Conservation (phyloP, 2,329 filamentous ascomycete species). For the Aspergillus pseudotamarii region DNA sequence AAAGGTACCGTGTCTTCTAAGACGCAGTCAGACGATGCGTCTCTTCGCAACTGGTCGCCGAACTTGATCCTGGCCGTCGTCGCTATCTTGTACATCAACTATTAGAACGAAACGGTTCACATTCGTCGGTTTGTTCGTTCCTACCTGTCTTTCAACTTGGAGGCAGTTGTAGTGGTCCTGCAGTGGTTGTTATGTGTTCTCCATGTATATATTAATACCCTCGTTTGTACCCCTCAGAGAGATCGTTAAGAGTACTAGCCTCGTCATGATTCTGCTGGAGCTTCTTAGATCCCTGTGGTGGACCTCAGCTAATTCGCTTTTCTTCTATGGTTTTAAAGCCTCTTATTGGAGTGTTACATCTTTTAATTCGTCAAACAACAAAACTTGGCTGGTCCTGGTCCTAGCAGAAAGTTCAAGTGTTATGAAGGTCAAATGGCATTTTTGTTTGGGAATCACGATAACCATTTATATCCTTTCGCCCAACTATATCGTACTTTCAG, state of each 20-base stretch:
- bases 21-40: conserved; percentile 17
- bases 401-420: neutral
- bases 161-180: neutral
- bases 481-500: neutral
- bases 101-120: conserved; percentile 1
- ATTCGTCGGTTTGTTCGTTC: neutral
- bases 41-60: conserved; percentile 15
- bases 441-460: neutral
- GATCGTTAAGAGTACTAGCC: neutral
- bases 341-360: neutral
- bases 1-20: conserved; percentile 18
- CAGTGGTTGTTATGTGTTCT: neutral
- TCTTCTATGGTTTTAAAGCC: neutral
- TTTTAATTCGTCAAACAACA: neutral
- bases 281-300: neutral
- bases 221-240: neutral
- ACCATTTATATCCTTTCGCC: neutral
- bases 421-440: neutral
- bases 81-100: conserved; percentile 17
- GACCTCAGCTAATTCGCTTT: neutral
- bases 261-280: neutral
- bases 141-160: neutral
- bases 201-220: conserved; percentile 6
- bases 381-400: neutral
- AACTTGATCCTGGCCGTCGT: conserved; percentile 18